Conservation (phyloP, 768 basidiomycete species). For the Nidularia pulvinata region DNA sequence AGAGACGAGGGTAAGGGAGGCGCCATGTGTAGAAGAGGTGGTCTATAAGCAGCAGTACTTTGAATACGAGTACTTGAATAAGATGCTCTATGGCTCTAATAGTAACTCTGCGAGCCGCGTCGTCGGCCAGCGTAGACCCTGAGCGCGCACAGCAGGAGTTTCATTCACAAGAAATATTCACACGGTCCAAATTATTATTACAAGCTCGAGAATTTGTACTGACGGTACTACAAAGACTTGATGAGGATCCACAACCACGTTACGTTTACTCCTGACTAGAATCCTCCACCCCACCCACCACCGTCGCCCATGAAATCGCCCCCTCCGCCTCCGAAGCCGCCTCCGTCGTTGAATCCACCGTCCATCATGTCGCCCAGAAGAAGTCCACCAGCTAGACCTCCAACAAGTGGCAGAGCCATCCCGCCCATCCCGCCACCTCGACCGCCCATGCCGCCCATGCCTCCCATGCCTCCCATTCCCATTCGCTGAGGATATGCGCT, state of each 20-base stretch:
- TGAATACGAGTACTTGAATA: too few species aligned
- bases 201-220: not conserved
- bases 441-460: conserved; percentile 4
- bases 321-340: conserved; percentile 15
- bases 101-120: too few species aligned
- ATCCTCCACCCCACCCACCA: conserved; percentile 16
- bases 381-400: conserved; percentile 48
- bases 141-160: too few species aligned
- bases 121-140: too few species aligned
- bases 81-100: too few species aligned
- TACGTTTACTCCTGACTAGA: conserved; percentile 7
- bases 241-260: not conserved
- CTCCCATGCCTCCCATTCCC: conserved; percentile 1
- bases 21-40: conserved; percentile 23
- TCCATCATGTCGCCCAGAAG: conserved; percentile 42
- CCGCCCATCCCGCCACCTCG: conserved; percentile 21
- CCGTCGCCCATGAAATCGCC: conserved; percentile 23
- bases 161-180: too few species aligned
- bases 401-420: conserved; percentile 38
- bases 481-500: conserved; percentile 14
- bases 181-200: too few species aligned
- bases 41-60: too few species aligned
- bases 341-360: conserved; percentile 12
- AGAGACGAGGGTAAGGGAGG: conserved; percentile 69
- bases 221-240: not conserved